Evolutionary conservation across 257 asterid genomes (phyloP).

Genomic region (Solanum lycopersicoides): DNA sequence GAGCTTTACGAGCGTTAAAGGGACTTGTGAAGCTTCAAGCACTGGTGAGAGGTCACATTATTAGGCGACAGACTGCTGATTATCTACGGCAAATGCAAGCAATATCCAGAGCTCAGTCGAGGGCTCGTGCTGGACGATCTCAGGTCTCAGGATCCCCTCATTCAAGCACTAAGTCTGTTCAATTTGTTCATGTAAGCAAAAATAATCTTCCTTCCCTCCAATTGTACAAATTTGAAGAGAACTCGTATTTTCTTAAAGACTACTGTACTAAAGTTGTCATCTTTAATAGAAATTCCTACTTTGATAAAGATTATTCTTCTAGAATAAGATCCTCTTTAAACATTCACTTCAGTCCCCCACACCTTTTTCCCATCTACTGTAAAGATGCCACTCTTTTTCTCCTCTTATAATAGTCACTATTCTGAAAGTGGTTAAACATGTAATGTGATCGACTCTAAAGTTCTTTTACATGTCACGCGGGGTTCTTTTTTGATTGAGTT

Average conservation of each 20-base stretch:
- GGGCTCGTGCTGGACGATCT: conserved; percentile 47
- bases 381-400: not conserved
- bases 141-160: conserved; percentile 44
- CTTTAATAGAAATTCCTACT: not conserved
- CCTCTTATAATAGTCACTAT: not conserved
- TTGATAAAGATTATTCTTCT: not conserved
- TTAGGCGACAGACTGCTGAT: conserved; percentile 62
- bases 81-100: conserved; percentile 46
- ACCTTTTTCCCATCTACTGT: not conserved
- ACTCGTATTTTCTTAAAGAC: not conserved
- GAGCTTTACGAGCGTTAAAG: conserved; percentile 80
- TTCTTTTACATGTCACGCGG: not conserved
- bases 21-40: conserved; percentile 91
- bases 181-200: conserved; percentile 35
- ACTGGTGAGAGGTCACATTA: conserved; percentile 63
- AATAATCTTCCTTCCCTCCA: not conserved
- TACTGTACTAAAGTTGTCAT: not conserved
- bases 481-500: not conserved
- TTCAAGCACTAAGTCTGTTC: conserved; percentile 39
- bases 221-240: not conserved
- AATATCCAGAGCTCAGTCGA: conserved; percentile 47
- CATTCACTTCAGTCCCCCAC: not conserved
- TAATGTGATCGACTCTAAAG: not conserved
- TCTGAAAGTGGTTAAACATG: not conserved
- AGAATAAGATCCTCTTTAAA: not conserved